phyloP scores from a whole-genome alignment of 306 rosid genomes.

The Quercus alba region DNA sequence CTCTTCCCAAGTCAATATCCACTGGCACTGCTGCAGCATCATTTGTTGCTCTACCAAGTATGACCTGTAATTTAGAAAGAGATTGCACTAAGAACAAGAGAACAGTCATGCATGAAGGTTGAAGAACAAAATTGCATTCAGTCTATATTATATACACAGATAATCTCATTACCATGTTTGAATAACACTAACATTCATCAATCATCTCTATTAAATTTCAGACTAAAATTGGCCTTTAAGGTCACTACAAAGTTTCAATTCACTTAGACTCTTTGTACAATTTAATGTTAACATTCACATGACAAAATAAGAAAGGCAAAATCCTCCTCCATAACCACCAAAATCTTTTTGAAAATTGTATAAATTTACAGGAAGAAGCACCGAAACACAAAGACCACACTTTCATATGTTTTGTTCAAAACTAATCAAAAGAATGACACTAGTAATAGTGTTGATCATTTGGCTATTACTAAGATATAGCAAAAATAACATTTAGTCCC shows the following conservation, averaged over 20 bases:
- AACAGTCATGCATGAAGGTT: not conserved
- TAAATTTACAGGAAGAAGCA: not conserved
- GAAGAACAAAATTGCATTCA: slow-evolving; percentile 3
- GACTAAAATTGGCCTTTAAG: not conserved
- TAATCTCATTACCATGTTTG: not conserved
- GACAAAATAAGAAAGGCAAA: slow-evolving; percentile 1
- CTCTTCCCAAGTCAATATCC: slow-evolving; percentile 79
- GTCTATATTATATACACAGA: not conserved
- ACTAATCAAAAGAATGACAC: not conserved
- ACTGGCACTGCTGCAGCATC: slow-evolving; percentile 59
- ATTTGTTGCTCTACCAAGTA: slow-evolving; percentile 75
- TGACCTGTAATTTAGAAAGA: slow-evolving; percentile 49
- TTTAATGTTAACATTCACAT: slow-evolving; percentile 6
- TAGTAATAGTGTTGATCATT: not conserved
- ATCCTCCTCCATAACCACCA: slow-evolving; percentile 11
- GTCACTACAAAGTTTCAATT: not conserved
- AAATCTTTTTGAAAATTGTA: slow-evolving; percentile 9
- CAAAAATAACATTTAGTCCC: too few species aligned
- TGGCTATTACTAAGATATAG: not conserved
- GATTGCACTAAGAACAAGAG: slow-evolving; percentile 16
- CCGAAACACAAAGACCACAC: not conserved
- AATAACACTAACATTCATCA: not conserved
- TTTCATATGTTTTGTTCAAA: not conserved
- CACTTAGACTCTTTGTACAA: not conserved
- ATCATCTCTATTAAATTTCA: not conserved